These are phyloP conservation scores for Platanthera zijinensis DNA, from an alignment of 106 monocot species.

Conservation along the genomic window DNA sequence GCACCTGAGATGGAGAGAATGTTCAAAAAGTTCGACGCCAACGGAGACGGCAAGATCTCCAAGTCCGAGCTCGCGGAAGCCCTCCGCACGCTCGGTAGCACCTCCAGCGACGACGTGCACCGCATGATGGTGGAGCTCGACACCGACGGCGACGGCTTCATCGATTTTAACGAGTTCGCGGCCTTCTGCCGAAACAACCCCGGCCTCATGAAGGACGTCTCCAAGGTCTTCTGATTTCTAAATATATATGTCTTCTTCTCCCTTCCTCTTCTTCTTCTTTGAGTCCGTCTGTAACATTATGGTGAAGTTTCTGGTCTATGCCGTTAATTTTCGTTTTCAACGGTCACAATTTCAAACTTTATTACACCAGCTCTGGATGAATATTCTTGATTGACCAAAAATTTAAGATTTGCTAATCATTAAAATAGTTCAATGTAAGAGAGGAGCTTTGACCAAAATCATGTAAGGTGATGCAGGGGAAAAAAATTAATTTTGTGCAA, in stretches of 20 bases:
- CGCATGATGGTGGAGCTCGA: conserved; percentile 32
- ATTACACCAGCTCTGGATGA: too few species aligned
- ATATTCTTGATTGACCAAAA: too few species aligned
- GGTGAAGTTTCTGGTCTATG: too few species aligned
- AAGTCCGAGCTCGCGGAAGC: conserved; percentile 10
- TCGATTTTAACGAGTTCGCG: conserved; percentile 38
- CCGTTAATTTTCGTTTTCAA: too few species aligned
- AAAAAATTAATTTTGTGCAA: too few species aligned
- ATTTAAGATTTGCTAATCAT: too few species aligned
- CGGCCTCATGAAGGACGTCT: conserved; percentile 54
- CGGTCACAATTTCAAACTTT: too few species aligned
- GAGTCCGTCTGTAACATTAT: too few species aligned
- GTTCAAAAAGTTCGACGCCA: conserved; percentile 12
- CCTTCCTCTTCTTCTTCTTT: background rate
- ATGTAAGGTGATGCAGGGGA: too few species aligned
- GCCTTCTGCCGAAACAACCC: conserved; percentile 40
- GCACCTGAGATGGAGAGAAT: conserved; percentile 15
- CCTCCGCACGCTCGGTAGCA: conserved; percentile 6
- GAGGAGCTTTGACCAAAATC: too few species aligned
- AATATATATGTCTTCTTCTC: background rate
- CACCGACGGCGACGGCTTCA: conserved; percentile 50
- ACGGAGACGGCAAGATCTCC: conserved; percentile 16
- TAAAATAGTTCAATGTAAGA: too few species aligned
- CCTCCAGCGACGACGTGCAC: conserved; percentile 2
- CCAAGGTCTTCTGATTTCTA: conserved; percentile 25